phyloP scores from a whole-genome alignment of 2,329 filamentous ascomycete species.

The Lasiodiplodia sp. region DNA sequence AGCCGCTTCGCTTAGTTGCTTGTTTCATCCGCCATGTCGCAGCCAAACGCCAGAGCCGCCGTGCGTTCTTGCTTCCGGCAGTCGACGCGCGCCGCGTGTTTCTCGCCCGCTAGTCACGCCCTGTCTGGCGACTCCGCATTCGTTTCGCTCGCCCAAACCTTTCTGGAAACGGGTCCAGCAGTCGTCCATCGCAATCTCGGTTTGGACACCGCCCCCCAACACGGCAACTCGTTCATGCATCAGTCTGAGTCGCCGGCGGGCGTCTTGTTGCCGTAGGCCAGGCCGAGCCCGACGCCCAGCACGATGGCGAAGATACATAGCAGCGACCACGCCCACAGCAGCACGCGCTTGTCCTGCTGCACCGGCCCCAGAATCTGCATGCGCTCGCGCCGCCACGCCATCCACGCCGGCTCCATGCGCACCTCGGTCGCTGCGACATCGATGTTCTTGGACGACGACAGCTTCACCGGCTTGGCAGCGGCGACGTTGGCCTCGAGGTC shows the following conservation, averaged over 20 bases:
- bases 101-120: slow-evolving; percentile 9
- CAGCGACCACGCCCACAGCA: slow-evolving; percentile 23
- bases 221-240: slow-evolving; percentile 6
- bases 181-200: slow-evolving; percentile 14
- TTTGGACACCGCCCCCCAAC: background rate
- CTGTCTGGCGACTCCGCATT: slow-evolving; percentile 8
- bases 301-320: slow-evolving; percentile 23
- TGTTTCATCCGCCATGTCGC: slow-evolving; percentile 19
- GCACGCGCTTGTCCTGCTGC: slow-evolving; percentile 24
- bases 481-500: slow-evolving; percentile 10
- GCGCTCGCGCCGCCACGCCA: slow-evolving; percentile 26
- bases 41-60: background rate
- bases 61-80: background rate
- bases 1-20: slow-evolving; percentile 9
- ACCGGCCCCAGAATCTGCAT: slow-evolving; percentile 21
- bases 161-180: background rate
- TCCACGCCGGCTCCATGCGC: slow-evolving; percentile 25
- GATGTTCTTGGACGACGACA: background rate
- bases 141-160: background rate
- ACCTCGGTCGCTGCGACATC: background rate
- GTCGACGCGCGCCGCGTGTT: slow-evolving; percentile 14
- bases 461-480: background rate
- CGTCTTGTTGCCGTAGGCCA: slow-evolving; percentile 8
- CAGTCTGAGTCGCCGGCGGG: background rate
- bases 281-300: slow-evolving; percentile 20